These are phyloP conservation scores for Bretschneidera sinensis DNA, from an alignment of 345 rosid genomes.

Conservation along the genomic window DNA sequence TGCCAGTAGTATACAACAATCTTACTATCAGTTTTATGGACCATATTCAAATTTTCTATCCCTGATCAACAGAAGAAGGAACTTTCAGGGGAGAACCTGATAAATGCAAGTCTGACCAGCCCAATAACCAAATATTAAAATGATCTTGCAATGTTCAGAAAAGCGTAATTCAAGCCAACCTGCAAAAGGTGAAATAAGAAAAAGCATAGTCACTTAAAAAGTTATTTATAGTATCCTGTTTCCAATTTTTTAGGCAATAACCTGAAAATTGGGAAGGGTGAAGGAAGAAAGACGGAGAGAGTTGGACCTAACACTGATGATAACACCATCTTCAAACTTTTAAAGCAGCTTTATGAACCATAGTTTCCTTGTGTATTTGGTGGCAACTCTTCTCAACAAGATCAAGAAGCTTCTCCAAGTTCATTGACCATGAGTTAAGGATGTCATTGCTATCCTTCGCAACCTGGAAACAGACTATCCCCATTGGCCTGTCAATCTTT, in stretches of 20 bases:
- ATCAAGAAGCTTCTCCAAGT: slow-evolving; percentile 93
- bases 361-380: slow-evolving; percentile 92
- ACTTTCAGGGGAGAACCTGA: background rate
- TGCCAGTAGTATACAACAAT: slow-evolving; percentile 31
- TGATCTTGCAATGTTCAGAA: background rate
- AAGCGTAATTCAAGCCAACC: background rate
- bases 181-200: background rate
- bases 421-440: slow-evolving; percentile 84
- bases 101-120: slow-evolving; percentile 9
- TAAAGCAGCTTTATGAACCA: slow-evolving; percentile 81
- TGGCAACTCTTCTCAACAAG: slow-evolving; percentile 96
- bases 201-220: background rate
- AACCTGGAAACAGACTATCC: slow-evolving; percentile 71
- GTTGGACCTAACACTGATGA: background rate
- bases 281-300: background rate
- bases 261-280: background rate
- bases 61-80: slow-evolving; percentile 1
- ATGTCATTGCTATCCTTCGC: slow-evolving; percentile 86
- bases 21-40: slow-evolving; percentile 14
- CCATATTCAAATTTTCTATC: background rate
- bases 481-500: slow-evolving; percentile 86
- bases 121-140: background rate
- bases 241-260: too few relatives aligned
- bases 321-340: slow-evolving; percentile 41
- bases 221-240: too few relatives aligned